A percentile compares a stretch with the other conserved stretches of the same genome.
These are phyloP conservation scores for Candida patagonica DNA, from an alignment of 805 yeast species.

Conservation along the genomic window DNA sequence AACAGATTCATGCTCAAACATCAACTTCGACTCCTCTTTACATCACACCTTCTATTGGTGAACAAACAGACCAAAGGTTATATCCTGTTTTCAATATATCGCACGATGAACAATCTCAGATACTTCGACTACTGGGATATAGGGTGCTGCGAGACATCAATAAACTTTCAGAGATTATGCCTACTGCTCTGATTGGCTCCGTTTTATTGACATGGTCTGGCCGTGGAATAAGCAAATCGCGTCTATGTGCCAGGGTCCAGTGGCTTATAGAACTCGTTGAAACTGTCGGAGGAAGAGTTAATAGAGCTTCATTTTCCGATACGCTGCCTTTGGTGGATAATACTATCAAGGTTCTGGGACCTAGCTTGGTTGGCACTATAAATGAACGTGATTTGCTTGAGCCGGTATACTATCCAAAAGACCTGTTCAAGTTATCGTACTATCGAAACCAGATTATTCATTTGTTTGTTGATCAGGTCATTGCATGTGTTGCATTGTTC, in stretches of 20 bases:
- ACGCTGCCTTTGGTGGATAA: constrained; percentile 29
- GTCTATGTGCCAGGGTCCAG: constrained; percentile 27
- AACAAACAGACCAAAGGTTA: constrained; percentile 2
- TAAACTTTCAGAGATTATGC: constrained; percentile 41
- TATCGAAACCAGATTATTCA: constrained; percentile 51
- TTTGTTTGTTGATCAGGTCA: constrained; percentile 42
- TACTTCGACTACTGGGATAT: constrained; percentile 45
- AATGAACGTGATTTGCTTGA: constrained; percentile 28
- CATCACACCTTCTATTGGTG: constrained; percentile 1
- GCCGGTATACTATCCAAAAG: constrained; percentile 33
- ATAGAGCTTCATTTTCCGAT: constrained; percentile 10
- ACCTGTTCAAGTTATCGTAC: constrained; percentile 46
- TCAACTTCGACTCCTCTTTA: constrained; percentile 5
- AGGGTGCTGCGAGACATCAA: constrained; percentile 45
- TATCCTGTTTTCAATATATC: neutral
- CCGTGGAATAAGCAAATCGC: constrained; percentile 30
- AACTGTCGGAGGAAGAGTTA: constrained; percentile 31
- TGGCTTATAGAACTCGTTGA: constrained; percentile 29
- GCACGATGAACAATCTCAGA: constrained; percentile 14
- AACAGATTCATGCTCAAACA: neutral
- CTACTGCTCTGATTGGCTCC: constrained; percentile 44
- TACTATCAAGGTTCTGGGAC: constrained; percentile 32
- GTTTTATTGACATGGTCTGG: constrained; percentile 32
- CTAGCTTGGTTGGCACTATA: constrained; percentile 28
- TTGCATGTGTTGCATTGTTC: constrained; percentile 35